Percentiles rank a stretch among this genome's conserved stretches.
Evolutionary conservation across 192 early-diverging fungal genomes (phyloP).

Genomic region (Lobulomyces angularis): DNA sequence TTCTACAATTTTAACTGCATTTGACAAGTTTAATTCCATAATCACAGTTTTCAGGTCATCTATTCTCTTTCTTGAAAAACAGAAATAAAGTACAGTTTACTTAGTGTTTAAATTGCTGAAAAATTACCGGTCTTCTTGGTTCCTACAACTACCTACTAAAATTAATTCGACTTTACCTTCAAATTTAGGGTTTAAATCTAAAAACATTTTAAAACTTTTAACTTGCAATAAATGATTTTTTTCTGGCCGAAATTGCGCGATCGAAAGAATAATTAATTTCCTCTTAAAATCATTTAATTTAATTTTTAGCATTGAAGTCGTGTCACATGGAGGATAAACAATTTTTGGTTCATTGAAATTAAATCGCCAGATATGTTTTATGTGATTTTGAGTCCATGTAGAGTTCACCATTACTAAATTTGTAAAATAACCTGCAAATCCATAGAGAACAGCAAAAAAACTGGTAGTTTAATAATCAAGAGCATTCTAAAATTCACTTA

Average conservation of each 20-base stretch:
- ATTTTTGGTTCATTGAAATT: slow-evolving; percentile 27
- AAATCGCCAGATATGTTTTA: slow-evolving; percentile 64
- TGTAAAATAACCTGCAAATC: slow-evolving; percentile 61
- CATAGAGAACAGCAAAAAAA: slow-evolving; percentile 66
- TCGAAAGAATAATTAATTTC: slow-evolving; percentile 56
- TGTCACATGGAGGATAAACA: slow-evolving; percentile 93
- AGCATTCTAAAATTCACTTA: slow-evolving; percentile 74
- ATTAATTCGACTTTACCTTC: slow-evolving; percentile 39
- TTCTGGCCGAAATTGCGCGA: slow-evolving; percentile 95
- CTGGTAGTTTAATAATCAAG: too few relatives aligned
- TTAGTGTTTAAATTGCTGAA: slow-evolving; percentile 44
- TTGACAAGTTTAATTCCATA: slow-evolving; percentile 18
- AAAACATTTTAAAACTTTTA: slow-evolving; percentile 51
- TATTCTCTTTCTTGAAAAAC: too few relatives aligned
- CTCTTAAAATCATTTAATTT: slow-evolving; percentile 31
- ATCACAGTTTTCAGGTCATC: too few relatives aligned
- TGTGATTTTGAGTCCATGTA: slow-evolving; percentile 86
- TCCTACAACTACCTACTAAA: slow-evolving; percentile 75
- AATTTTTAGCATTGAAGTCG: slow-evolving; percentile 42
- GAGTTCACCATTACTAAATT: slow-evolving; percentile 90
- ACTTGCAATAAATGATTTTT: slow-evolving; percentile 85
- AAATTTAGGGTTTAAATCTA: slow-evolving; percentile 44
- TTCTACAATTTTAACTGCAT: slow-evolving; percentile 62
- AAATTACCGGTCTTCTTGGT: slow-evolving; percentile 60
- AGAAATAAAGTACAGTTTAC: slow-evolving; percentile 36